Conservation (phyloP, 2,329 filamentous ascomycete species). For the Pseudopithomyces maydicus region DNA sequence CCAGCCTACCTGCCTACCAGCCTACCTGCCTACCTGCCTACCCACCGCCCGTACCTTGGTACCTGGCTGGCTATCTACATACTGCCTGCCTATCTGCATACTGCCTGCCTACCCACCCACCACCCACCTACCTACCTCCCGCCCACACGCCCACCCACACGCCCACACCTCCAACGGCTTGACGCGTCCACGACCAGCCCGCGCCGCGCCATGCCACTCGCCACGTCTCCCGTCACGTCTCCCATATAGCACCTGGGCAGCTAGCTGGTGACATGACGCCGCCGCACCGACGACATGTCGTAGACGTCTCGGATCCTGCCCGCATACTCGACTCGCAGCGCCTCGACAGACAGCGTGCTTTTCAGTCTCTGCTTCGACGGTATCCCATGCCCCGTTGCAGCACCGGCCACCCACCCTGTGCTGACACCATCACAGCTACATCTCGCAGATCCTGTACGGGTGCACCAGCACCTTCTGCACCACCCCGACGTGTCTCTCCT, state of each 20-base stretch:
- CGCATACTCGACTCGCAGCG: conserved; percentile 42
- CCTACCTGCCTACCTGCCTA: too few species aligned
- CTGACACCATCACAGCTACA: conserved; percentile 62
- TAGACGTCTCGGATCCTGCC: conserved; percentile 30
- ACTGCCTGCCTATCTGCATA: too few species aligned
- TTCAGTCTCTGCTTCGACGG: too few species aligned
- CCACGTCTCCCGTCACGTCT: background rate
- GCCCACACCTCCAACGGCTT: too few species aligned
- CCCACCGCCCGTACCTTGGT: too few species aligned
- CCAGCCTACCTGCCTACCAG: too few species aligned
- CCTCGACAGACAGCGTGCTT: conserved; percentile 34
- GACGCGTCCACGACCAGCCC: background rate
- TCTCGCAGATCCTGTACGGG: conserved; percentile 80
- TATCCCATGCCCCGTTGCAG: too few species aligned
- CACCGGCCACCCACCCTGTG: background rate
- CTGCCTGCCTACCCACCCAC: too few species aligned
- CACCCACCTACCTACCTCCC: too few species aligned
- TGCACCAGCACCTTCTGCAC: conserved; percentile 72
- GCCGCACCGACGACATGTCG: conserved; percentile 1
- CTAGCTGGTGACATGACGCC: background rate
- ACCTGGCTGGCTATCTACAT: too few species aligned
- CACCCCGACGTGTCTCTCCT: conserved; percentile 81
- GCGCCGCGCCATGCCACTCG: background rate
- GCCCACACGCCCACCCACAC: background rate
- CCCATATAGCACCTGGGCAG: background rate